Percentiles rank a stretch among this genome's conserved stretches.
phyloP scores from a whole-genome alignment of 306 rosid species.

The Cicer chorassanicum region DNA sequence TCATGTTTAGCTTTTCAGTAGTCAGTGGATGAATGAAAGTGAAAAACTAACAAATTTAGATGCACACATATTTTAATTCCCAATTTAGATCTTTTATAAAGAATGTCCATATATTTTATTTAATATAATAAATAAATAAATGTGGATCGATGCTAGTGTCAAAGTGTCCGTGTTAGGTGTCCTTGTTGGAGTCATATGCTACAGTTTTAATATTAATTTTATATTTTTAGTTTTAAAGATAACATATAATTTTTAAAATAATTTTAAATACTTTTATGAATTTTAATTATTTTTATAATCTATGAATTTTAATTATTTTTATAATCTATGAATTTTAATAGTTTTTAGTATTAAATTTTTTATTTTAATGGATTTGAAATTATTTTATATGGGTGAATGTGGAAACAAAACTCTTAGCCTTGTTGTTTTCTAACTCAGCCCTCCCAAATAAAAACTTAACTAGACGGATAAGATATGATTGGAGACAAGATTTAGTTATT shows the following conservation, averaged over 20 bases:
- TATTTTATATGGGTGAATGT: neutral
- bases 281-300: neutral
- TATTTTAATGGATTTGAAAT: neutral
- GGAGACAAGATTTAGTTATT: neutral
- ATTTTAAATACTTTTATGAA: neutral
- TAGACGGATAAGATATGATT: neutral
- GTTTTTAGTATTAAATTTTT: neutral
- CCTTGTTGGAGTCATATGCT: neutral
- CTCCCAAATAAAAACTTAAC: neutral
- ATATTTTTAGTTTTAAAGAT: neutral
- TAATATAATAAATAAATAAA: no score
- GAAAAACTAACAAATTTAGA: no score
- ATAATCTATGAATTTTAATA: no score
- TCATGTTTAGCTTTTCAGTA: no score
- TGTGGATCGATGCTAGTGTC: no score
- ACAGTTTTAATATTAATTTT: neutral
- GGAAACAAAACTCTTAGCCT: neutral
- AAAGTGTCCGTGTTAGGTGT: no score
- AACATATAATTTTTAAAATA: neutral
- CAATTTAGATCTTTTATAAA: no score
- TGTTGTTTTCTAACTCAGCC: neutral
- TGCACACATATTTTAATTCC: no score
- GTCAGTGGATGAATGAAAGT: no score
- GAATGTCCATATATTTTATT: no score
- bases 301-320: neutral